Percentiles rank a stretch among this genome's conserved stretches.
Conservation (phyloP, 108 stramenopile species). For the Cyclotella baltica region DNA sequence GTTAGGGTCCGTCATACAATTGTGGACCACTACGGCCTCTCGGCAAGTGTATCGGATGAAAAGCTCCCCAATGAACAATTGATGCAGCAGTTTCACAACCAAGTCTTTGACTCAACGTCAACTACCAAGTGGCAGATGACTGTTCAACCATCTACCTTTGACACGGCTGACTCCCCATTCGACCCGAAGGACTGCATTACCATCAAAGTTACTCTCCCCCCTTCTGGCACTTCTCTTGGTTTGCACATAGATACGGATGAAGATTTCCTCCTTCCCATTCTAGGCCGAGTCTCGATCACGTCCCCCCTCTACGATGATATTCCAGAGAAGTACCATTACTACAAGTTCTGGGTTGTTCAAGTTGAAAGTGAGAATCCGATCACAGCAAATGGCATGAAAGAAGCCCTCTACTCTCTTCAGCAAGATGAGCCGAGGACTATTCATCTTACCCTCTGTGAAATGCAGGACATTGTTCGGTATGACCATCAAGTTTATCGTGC, state of each 20-base stretch:
- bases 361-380: background rate
- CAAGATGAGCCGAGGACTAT: no score
- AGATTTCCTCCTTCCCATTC: background rate
- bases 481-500: background rate
- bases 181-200: slow-evolving; percentile 5
- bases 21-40: slow-evolving; percentile 10
- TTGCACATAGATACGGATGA: background rate
- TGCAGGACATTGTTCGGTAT: background rate
- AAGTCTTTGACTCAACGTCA: background rate
- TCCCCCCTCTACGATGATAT: background rate
- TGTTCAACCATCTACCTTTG: background rate
- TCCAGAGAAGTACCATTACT: background rate
- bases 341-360: background rate
- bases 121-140: background rate
- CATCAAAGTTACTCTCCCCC: slow-evolving; percentile 4
- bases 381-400: background rate
- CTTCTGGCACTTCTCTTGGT: background rate
- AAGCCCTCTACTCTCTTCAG: slow-evolving; percentile 8
- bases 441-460: background rate
- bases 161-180: slow-evolving; percentile 3
- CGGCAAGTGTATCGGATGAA: background rate
- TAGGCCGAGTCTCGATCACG: background rate
- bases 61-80: background rate
- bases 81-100: background rate
- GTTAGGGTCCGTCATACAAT: background rate